Base-by-base conservation (phyloP, 352 stramenopile genomes). In the Aphanomyces invadans region DNA sequence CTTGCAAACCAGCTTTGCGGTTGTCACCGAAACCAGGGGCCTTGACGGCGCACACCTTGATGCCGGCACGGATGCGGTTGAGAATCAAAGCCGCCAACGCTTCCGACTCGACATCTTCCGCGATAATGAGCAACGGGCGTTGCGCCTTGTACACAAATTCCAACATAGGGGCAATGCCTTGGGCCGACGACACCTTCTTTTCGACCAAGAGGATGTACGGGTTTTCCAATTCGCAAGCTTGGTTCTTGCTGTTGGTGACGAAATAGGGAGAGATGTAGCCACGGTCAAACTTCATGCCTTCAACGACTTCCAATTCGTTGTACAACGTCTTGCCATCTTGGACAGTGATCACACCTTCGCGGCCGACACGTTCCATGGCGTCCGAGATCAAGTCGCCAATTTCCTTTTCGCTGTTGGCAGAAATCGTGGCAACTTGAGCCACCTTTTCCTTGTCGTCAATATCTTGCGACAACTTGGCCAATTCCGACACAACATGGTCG, bases 231-330 rank as follows among this genome's bases (percentile, higher is more conserved):
- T 99, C 97, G 75, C 86, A 97, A 52, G 92, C 87, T 82, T 99
- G 96, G 15, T 93, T 99, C 91, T 99, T 99, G 71, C 96, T 95
- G 87, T 99, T 96, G 68, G 96, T 99, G 70, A 99, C 97, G 69
- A 99, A 99, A 81, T 99, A 99, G 7, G 97, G 97, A 76, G 95
- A 99, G 78, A 99, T 99, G 84, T 95, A 99, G 51, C 97, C 97
- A 51, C 97, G 92, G 79, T 99, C 97, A 73, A 99, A 99, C 76
- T 98, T 98, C 97, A 99, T 99, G 68, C 97, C 97, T 73, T 99
- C 97, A 7, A 99, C 97, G 52, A 99, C 96, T 76, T 99, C 97
- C 28, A 99, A 83, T 81, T 99, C 97, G 84, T 99, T 98, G 71
- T 97, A 95, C 56, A 99, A 77, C 28, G 97, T 99, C 88, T 99